phyloP scores from a whole-genome alignment of 2,329 filamentous ascomycete species.

The Aspergillus neoniger region DNA sequence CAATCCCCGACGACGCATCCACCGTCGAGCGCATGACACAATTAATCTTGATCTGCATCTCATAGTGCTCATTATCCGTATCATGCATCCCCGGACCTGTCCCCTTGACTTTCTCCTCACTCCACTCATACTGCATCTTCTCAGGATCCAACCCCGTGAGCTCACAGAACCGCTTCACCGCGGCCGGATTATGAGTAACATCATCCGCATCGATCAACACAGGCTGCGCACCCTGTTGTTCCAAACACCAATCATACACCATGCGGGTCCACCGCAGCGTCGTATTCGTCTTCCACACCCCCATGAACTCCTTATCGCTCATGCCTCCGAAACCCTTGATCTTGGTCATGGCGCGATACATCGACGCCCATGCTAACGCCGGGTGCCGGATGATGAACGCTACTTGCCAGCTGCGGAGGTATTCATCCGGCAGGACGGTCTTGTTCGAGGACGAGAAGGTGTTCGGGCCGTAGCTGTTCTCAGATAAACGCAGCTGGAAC shows the following conservation, averaged over 20 bases:
- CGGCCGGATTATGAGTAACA: constrained; percentile 36
- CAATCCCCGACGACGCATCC: constrained; percentile 34
- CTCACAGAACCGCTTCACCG: constrained; percentile 32
- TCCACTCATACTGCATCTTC: constrained; percentile 37
- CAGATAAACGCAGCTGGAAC: constrained; percentile 15
- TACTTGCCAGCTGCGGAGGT: constrained; percentile 35
- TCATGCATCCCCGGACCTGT: background rate
- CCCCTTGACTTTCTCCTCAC: constrained; percentile 11
- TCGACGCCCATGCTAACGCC: constrained; percentile 42
- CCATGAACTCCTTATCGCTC: constrained; percentile 19
- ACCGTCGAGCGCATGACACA: constrained; percentile 33
- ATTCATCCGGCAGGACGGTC: constrained; percentile 40
- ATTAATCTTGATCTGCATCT: background rate
- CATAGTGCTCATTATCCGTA: background rate
- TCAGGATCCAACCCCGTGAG: constrained; percentile 36
- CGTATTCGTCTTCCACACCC: constrained; percentile 26
- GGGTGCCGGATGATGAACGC: constrained; percentile 45
- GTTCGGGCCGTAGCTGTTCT: background rate
- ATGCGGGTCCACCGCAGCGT: constrained; percentile 34
- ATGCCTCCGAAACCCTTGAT: constrained; percentile 17
- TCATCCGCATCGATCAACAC: constrained; percentile 44
- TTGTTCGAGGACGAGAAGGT: constrained; percentile 25
- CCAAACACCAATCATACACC: constrained; percentile 40
- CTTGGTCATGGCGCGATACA: constrained; percentile 35
- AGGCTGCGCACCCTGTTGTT: constrained; percentile 27